phyloP scores from a whole-genome alignment of 2,329 filamentous ascomycete genomes.

The Aspergillus sergii region DNA sequence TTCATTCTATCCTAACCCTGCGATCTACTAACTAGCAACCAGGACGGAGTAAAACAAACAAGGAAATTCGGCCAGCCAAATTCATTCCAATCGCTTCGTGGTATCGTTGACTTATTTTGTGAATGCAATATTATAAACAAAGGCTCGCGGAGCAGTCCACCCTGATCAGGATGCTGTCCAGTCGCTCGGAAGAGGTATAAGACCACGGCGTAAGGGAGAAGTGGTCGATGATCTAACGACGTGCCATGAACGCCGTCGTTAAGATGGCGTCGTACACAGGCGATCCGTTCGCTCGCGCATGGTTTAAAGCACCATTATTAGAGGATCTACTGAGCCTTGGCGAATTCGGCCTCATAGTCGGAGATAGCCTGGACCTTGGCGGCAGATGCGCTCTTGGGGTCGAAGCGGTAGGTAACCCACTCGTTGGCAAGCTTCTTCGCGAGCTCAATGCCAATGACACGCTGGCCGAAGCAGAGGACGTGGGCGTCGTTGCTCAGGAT shows the following conservation, averaged over 20 bases:
- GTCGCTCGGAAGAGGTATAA: constrained; percentile 11
- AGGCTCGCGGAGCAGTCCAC: not conserved
- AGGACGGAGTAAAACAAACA: constrained; percentile 12
- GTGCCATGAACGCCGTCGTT: not conserved
- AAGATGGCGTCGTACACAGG: no score
- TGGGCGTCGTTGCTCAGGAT: constrained; percentile 85
- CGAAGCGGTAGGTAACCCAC: constrained; percentile 84
- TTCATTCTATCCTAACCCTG: constrained; percentile 16
- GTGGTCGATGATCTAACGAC: not conserved
- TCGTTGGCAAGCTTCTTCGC: constrained; percentile 76
- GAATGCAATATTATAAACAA: constrained; percentile 18
- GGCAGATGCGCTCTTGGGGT: constrained; percentile 65
- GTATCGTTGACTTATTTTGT: constrained; percentile 31
- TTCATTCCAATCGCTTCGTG: constrained; percentile 25
- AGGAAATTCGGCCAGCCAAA: constrained; percentile 21
- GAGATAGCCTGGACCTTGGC: constrained; percentile 58
- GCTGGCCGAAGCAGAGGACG: constrained; percentile 82
- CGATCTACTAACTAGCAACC: constrained; percentile 3
- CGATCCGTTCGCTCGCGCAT: not conserved
- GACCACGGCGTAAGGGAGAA: not conserved
- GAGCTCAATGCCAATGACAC: constrained; percentile 79
- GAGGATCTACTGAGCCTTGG: constrained; percentile 13
- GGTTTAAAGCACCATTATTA: not conserved
- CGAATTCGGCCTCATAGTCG: constrained; percentile 46
- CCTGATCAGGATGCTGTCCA: constrained; percentile 1